Evolutionary conservation across 805 yeast species (phyloP).

Genomic region (Limtongia smithiae): DNA sequence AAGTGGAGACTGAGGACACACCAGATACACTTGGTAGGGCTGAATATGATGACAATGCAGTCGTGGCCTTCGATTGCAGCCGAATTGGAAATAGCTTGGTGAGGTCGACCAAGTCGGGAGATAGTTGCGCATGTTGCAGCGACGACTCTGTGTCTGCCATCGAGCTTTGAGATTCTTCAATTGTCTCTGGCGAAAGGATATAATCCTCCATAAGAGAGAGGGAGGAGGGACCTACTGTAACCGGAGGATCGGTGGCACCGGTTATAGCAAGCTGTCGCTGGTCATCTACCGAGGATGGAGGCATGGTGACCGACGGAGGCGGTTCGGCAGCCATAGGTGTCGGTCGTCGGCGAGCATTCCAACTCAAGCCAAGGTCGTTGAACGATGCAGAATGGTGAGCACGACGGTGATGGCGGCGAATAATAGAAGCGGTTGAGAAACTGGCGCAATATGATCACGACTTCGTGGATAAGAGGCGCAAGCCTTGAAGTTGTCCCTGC

Average conservation of each 20-base stretch:
- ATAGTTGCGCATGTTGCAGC: constrained; percentile 1
- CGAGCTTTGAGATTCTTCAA: constrained; percentile 5
- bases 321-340: constrained; percentile 13
- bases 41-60: constrained; percentile 29
- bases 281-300: constrained; percentile 5
- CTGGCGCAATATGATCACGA: neutral
- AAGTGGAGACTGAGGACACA: constrained; percentile 8
- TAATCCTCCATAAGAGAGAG: constrained; percentile 23
- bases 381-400: too few relatives aligned
- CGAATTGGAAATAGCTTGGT: constrained; percentile 24
- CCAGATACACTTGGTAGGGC: constrained; percentile 9
- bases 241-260: constrained; percentile 18
- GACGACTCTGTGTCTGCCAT: neutral
- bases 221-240: constrained; percentile 9
- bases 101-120: constrained; percentile 20
- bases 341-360: constrained; percentile 1
- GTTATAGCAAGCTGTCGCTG: constrained; percentile 12
- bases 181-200: constrained; percentile 20
- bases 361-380: constrained; percentile 2
- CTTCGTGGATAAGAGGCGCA: neutral
- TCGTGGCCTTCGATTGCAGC: constrained; percentile 32
- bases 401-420: neutral
- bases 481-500: too few relatives aligned
- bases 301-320: constrained; percentile 1
- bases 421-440: neutral